These are phyloP conservation scores for Tagetes patula DNA, from an alignment of 129 eudicot genomes.

Conservation along the genomic window DNA sequence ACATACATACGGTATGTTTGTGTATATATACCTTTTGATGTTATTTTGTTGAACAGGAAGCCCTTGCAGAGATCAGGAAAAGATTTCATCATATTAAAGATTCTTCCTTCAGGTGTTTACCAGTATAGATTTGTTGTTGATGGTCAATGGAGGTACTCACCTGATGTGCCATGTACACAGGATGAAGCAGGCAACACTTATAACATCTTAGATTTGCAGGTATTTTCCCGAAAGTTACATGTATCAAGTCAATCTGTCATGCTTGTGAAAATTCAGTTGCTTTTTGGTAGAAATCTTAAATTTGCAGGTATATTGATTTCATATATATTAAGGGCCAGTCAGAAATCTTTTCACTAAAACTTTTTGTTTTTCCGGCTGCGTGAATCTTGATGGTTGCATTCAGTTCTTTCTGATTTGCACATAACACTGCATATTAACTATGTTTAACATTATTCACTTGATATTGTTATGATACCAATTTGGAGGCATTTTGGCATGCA, in stretches of 20 bases:
- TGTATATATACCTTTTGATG: slow-evolving; percentile 19
- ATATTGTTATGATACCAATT: slow-evolving; percentile 14
- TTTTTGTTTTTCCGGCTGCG: neutral
- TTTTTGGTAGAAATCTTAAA: neutral
- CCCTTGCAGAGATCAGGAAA: slow-evolving; percentile 93
- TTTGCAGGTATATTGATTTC: too few relatives aligned
- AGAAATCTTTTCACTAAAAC: neutral
- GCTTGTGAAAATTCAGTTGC: neutral
- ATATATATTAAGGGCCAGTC: neutral
- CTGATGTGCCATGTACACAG: slow-evolving; percentile 78
- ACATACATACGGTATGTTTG: too few relatives aligned
- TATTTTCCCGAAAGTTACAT: slow-evolving; percentile 19
- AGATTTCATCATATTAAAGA: slow-evolving; percentile 92
- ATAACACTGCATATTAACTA: neutral
- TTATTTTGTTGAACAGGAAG: slow-evolving; percentile 49
- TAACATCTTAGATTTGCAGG: slow-evolving; percentile 90
- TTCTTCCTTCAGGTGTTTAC: slow-evolving; percentile 96
- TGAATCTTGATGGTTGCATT: neutral
- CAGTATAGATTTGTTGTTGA: slow-evolving; percentile 91
- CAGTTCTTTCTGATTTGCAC: neutral
- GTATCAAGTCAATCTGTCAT: slow-evolving; percentile 3
- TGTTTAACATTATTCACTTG: neutral
- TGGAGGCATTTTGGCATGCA: neutral
- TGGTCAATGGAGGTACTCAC: slow-evolving; percentile 88
- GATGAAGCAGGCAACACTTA: slow-evolving; percentile 89